phyloP scores from a whole-genome alignment of 805 yeast species.

The Alloascoidea africana region DNA sequence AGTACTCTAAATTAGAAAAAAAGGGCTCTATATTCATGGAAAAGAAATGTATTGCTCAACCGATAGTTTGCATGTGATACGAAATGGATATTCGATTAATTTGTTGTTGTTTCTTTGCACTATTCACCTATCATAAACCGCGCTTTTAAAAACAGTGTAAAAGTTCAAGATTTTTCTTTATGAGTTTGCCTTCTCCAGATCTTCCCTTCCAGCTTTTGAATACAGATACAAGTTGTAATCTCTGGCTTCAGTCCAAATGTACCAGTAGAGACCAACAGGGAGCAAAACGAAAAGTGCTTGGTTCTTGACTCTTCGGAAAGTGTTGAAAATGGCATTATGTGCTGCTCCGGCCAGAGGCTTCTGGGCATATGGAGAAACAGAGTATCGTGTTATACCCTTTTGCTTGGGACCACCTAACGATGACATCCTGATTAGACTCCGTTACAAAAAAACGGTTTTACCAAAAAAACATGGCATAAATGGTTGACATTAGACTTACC shows the following conservation, averaged over 20 bases:
- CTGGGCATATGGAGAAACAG: conserved; percentile 90
- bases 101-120: too few relatives aligned
- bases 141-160: too few relatives aligned
- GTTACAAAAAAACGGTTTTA: neutral
- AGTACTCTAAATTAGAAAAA: too few relatives aligned
- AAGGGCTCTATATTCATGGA: too few relatives aligned
- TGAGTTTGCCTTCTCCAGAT: conserved; percentile 40
- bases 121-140: too few relatives aligned
- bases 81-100: too few relatives aligned
- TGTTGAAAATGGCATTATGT: conserved; percentile 80
- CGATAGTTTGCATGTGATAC: too few relatives aligned
- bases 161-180: conserved; percentile 2
- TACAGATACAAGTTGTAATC: conserved; percentile 37
- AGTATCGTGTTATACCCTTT: conserved; percentile 73
- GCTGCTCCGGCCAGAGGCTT: conserved; percentile 79
- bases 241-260: conserved; percentile 75
- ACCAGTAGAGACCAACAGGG: conserved; percentile 74
- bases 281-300: conserved; percentile 66
- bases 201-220: conserved; percentile 95
- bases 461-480: neutral
- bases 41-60: too few relatives aligned
- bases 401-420: conserved; percentile 54
- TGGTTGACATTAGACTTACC: conserved; percentile 28
- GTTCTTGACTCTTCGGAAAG: conserved; percentile 82
- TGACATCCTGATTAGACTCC: conserved; percentile 2